Evolutionary conservation across 2,329 filamentous ascomycete species (phyloP), one percentile per base, ranked within the genome.

Genomic region (Nigrospora osmanthi): DNA sequence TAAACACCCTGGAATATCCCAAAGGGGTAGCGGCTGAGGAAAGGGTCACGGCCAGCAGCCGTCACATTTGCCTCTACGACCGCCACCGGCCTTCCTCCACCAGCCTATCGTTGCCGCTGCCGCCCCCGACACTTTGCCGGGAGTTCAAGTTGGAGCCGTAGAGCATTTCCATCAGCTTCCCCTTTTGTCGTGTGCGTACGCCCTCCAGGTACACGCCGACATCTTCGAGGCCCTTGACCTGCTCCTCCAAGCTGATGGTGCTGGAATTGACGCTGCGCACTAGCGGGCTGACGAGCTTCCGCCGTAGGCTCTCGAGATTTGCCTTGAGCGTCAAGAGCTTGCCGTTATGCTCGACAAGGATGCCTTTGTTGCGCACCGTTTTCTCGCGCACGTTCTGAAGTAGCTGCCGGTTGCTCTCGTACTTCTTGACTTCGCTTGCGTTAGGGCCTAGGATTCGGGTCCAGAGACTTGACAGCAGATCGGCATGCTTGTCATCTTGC

Each of bases 401-500:
- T 1, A 96, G 73, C 41, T 81, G 75, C 50, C 85, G 84, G 71
- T 97, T 97, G 67, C 87, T 88, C 63, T 95, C 89, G 65, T 89
- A 96, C 64, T 96, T 96, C 59, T 81, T 79, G n/a, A 95, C 74
- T 52, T 84, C 77, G 38, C 74, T 75, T 9, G 85, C 81, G 57
- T 87, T 85, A 35, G 85, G 74, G 2, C 89, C 90, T 1, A 96
- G 80, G 17, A 95, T 80, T 39, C 84, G 82, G 2, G 87, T 86
- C 91, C 91, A 97, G 10, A 96, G 76, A 3, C 82, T 85, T 2
- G 84, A 83, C 37, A 96, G 81, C 56, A 93, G 76, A 58, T 95
- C 89, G 49, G 81, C 82, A 61, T 94, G 87, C 30, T 82, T 73
- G 36, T 84, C 82, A 51, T 95, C 88, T 60, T 96, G 89, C 6